Evolutionary conservation across 805 yeast genomes (phyloP).

Genomic region (Clavispora santaluciae): DNA sequence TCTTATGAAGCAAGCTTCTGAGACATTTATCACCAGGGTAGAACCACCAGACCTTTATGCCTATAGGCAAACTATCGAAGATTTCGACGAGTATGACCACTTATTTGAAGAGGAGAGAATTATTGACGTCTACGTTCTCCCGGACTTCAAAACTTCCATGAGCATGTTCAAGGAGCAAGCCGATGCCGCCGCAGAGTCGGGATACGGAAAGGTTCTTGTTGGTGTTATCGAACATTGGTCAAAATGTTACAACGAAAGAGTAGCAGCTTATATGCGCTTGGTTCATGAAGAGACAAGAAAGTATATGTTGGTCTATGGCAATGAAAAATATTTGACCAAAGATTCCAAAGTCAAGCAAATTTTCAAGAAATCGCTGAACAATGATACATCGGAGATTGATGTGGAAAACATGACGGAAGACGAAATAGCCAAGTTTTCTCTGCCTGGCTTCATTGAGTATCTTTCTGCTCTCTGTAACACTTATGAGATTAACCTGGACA

Average conservation of each 20-base stretch:
- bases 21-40: slow-evolving; percentile 57
- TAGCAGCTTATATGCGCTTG: slow-evolving; percentile 53
- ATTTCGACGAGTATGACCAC: slow-evolving; percentile 34
- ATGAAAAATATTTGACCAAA: slow-evolving; percentile 31
- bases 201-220: slow-evolving; percentile 71
- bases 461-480: slow-evolving; percentile 81
- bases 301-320: slow-evolving; percentile 39
- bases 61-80: slow-evolving; percentile 43
- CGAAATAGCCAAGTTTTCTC: slow-evolving; percentile 32
- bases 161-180: slow-evolving; percentile 86
- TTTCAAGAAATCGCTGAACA: slow-evolving; percentile 20
- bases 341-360: slow-evolving; percentile 43
- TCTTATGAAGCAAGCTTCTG: slow-evolving; percentile 61
- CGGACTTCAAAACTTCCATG: slow-evolving; percentile 74
- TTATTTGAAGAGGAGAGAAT: slow-evolving; percentile 27
- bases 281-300: slow-evolving; percentile 43
- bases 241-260: slow-evolving; percentile 54
- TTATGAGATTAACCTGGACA: slow-evolving; percentile 69
- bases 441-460: slow-evolving; percentile 76
- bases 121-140: slow-evolving; percentile 54
- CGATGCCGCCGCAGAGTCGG: slow-evolving; percentile 80
- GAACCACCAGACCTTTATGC: slow-evolving; percentile 72
- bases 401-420: slow-evolving; percentile 38
- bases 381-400: slow-evolving; percentile 18
- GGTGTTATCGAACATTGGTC: slow-evolving; percentile 76